Base-by-base conservation (phyloP, 2,329 filamentous ascomycete species). In the Fusarium foetens region DNA sequence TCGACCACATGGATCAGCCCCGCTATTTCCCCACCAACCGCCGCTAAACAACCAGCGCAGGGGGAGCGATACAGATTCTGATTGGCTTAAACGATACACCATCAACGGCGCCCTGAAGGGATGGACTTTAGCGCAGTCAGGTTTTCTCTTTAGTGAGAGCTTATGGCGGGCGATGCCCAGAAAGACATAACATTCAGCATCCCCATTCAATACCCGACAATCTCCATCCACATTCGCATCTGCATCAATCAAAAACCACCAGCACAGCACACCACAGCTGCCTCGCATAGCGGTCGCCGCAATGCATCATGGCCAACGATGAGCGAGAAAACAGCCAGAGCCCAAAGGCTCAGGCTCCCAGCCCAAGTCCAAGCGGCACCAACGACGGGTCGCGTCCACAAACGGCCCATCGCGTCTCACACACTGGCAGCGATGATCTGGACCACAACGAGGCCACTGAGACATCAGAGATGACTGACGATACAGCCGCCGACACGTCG, bases 281-380 rank as follows among this genome's bases (percentile, higher is more conserved):
- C 46, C 39, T 64, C 53, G 59, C 66, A 65, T 61, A 57, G 58
- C 58, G 70, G 70, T 61, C 53, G 73, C 74, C 74, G 77, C 73
- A 73, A 80, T 80, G 80, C 78, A 78, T 75, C 78, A 83, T 83
- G 82, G 79, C 80, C 68, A 74, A 77, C 72, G 79, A 79, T 77
- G 79, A 81, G 69, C 65, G 68, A 70, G 68, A 75, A 70, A 45
- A 66, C 57, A 59, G 62, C 58, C 66, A 53, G 45, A 63, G 72
- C 78, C 74, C 60, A 38, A 68, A 52, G 23, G 57, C 46, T 46
- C 70, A 51, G 63, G 54, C 63, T 55, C 46, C 73, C 43, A 74
- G 69, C 64, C 63, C 70, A 45, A 74, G 58, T 16, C 52, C 36
- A 31, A 63, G 27, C 57, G 33, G 27, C 68, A 48, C 13, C 38